Percentiles rank a stretch among this genome's conserved stretches.
These are phyloP conservation scores for Colletotrichum cordylinicola DNA, from an alignment of 2,329 filamentous ascomycete genomes.

Conservation along the genomic window DNA sequence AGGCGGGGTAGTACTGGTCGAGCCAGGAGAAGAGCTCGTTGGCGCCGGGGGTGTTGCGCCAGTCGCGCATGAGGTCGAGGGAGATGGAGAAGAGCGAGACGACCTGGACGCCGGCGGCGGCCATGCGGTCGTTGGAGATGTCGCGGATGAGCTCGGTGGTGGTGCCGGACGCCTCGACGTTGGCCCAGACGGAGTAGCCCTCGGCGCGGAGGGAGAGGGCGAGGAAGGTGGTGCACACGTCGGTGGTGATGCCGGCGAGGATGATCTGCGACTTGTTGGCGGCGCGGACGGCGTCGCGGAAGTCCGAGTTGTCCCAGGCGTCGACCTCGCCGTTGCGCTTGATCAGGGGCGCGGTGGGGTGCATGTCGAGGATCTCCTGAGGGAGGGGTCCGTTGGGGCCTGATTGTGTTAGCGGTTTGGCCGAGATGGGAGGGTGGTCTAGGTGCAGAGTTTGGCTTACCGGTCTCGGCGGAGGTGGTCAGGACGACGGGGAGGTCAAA, in stretches of 20 bases:
- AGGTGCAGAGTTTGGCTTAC: slow-evolving; percentile 26
- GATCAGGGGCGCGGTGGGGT: slow-evolving; percentile 71
- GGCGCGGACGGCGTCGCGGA: slow-evolving; percentile 68
- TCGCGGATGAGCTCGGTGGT: slow-evolving; percentile 65
- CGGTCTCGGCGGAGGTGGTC: slow-evolving; percentile 70
- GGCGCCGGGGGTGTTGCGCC: slow-evolving; percentile 61
- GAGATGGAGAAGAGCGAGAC: slow-evolving; percentile 68
- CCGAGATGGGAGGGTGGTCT: accelerated
- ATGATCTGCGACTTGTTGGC: slow-evolving; percentile 74
- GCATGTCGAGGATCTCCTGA: slow-evolving; percentile 71
- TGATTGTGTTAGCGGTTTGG: slow-evolving; percentile 9
- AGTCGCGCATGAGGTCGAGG: slow-evolving; percentile 75
- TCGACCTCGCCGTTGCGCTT: slow-evolving; percentile 75
- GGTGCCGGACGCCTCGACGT: slow-evolving; percentile 74
- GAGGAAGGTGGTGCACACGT: slow-evolving; percentile 78
- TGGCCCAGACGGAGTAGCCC: slow-evolving; percentile 77
- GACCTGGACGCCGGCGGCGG: slow-evolving; percentile 68
- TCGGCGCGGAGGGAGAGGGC: slow-evolving; percentile 74
- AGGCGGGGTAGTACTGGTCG: slow-evolving; percentile 69
- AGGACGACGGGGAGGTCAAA: slow-evolving; percentile 74
- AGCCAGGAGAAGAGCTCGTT: slow-evolving; percentile 67
- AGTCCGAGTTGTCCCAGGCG: slow-evolving; percentile 77
- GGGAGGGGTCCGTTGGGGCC: slow-evolving; percentile 76
- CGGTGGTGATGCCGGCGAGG: slow-evolving; percentile 74
- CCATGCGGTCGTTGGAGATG: slow-evolving; percentile 71